Evolutionary conservation across 805 yeast genomes (phyloP).

Genomic region (Kluyveromyces starmeri): DNA sequence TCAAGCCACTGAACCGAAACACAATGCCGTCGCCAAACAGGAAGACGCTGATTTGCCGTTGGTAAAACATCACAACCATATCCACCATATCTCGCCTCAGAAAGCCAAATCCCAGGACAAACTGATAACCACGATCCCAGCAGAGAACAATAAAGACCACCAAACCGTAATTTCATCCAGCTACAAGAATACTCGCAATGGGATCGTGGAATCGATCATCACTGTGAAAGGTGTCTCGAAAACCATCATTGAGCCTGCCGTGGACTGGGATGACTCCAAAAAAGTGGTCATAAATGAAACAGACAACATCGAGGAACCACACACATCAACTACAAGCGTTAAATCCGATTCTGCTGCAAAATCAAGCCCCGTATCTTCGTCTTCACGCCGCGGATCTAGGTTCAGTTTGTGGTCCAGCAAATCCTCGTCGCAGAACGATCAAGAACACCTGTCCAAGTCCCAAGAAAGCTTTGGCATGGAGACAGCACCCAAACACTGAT

Average conservation of each 20-base stretch:
- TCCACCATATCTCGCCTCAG: not conserved
- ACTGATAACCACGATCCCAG: conserved; percentile 2
- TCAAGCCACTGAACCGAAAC: no score
- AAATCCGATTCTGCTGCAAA: not conserved
- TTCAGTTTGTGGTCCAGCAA: conserved; percentile 2
- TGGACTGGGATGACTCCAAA: conserved; percentile 33
- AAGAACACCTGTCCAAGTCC: conserved; percentile 1
- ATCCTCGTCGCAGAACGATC: conserved; percentile 3
- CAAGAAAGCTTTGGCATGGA: conserved; percentile 1
- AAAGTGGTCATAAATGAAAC: conserved; percentile 8
- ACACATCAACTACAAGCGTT: not conserved
- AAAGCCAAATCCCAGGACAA: not conserved
- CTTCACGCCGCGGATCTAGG: conserved; percentile 2
- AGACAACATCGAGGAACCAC: conserved; percentile 6
- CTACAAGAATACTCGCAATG: conserved; percentile 21
- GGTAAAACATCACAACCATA: no score
- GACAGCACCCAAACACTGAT: not conserved
- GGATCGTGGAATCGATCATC: conserved; percentile 75
- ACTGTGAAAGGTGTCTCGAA: conserved; percentile 77
- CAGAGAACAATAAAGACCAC: conserved; percentile 1
- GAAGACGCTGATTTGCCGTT: no score
- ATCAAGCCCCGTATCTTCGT: not conserved
- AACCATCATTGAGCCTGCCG: conserved; percentile 68
- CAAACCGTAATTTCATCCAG: conserved; percentile 17
- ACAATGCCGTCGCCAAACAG: no score